Base-by-base conservation (phyloP, 2,329 filamentous ascomycete genomes). In the Fusarium ramigenum region DNA sequence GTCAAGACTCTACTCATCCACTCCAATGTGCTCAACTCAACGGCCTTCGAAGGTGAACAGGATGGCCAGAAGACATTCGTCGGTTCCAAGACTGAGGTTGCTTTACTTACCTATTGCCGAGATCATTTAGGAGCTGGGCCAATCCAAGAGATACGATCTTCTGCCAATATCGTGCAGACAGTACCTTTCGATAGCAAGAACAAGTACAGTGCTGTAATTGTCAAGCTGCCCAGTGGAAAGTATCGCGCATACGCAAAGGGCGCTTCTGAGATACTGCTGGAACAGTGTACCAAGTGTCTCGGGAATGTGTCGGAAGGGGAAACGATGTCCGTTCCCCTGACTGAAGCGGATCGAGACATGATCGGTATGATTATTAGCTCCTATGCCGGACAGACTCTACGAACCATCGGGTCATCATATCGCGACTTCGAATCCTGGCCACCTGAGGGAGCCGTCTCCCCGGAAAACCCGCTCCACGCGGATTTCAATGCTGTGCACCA, bases 371-470 rank as follows among this genome's bases (percentile, higher is more conserved):
- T 89, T 62, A 92, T 92, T 73, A 86, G 88, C 59, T 84, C 85
- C 9, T 92, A 92, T 72, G 90, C 90, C 21, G 85, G 85, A 15
- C 85, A 89, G 49, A 94, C 92, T 21, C 87, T 95, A 23, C 90
- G 93, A 63, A 94, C 92, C 3, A 94, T 95, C 66, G 92, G 88
- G 32, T 85, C 94, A 71, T 86, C 93, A 18, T 94, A 93, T 81
- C 88, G 89, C 54, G 93, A 95, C 73, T 94, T 92, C 69, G 86
- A 90, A 57, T 84, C 83, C 60, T 94, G 92, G 92, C 93, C 93
- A 37, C 91, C 87, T 28, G 89, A 92, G 70, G 84, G 87, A 56
- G 90, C 87, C n/a, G 83, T 87, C 21, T 92, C 93, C 61, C 86
- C 89, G n/a, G 73, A 76, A 19, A 92, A 93, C 68, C 90, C 93